Conservation (phyloP, 2,329 filamentous ascomycete species). For the Juglanconis sp. region DNA sequence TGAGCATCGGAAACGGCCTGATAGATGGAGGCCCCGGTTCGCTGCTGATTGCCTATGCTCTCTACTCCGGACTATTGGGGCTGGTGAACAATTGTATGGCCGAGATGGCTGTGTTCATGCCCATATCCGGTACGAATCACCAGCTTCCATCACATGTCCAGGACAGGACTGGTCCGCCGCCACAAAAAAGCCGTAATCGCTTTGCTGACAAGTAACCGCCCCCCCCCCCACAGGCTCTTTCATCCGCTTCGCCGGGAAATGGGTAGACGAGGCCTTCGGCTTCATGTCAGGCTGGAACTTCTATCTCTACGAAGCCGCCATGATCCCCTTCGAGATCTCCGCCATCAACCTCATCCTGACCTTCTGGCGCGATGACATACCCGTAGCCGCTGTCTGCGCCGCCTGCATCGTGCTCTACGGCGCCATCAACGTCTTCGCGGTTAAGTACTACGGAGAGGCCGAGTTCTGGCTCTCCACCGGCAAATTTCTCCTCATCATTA, state of each 20-base stretch:
- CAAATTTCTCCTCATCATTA: slow-evolving; percentile 65
- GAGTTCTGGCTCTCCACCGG: slow-evolving; percentile 67
- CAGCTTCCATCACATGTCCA: background rate
- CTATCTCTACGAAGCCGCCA: slow-evolving; percentile 38
- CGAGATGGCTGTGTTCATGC: slow-evolving; percentile 63
- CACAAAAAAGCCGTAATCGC: too few relatives aligned
- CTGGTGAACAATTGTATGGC: slow-evolving; percentile 64
- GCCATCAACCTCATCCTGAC: slow-evolving; percentile 39
- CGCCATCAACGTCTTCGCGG: slow-evolving; percentile 60
- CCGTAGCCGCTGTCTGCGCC: slow-evolving; percentile 50
- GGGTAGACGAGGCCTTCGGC: slow-evolving; percentile 62
- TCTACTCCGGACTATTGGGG: slow-evolving; percentile 54
- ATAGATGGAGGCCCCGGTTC: slow-evolving; percentile 43
- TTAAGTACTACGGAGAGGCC: slow-evolving; percentile 65
- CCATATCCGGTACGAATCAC: slow-evolving; percentile 42
- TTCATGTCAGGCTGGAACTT: slow-evolving; percentile 50
- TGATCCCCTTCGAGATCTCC: slow-evolving; percentile 40
- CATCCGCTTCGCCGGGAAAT: slow-evolving; percentile 61
- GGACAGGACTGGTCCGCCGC: too few relatives aligned
- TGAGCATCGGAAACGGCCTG: slow-evolving; percentile 57
- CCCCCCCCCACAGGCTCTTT: slow-evolving; percentile 42
- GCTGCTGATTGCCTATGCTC: slow-evolving; percentile 55
- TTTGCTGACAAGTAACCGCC: too few relatives aligned
- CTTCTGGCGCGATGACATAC: slow-evolving; percentile 47
- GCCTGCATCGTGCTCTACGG: slow-evolving; percentile 53